These are phyloP conservation scores for Bipolaris victoriae DNA, from an alignment of 2,329 filamentous ascomycete species.

Conservation along the genomic window DNA sequence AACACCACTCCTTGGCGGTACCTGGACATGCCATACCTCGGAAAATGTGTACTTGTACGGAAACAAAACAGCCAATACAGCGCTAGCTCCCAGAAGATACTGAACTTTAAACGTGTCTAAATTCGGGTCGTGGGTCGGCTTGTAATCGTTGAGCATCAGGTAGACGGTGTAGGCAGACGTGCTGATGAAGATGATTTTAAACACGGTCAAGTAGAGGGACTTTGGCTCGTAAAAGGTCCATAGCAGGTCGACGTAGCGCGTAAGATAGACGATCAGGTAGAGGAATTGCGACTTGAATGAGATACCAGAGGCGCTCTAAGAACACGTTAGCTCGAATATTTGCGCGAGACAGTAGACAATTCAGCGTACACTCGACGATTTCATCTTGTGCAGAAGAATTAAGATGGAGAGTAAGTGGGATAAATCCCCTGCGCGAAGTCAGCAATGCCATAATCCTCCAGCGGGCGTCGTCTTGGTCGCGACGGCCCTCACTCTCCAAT, in stretches of 20 bases:
- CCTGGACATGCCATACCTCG: slow-evolving; percentile 56
- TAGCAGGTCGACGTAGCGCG: slow-evolving; percentile 90
- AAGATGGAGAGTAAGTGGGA: slow-evolving; percentile 94
- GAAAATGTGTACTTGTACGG: slow-evolving; percentile 82
- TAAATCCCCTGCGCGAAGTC: slow-evolving; percentile 73
- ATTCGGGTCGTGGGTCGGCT: slow-evolving; percentile 95
- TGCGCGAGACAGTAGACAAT: neutral
- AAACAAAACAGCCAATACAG: slow-evolving; percentile 78
- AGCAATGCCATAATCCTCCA: slow-evolving; percentile 29
- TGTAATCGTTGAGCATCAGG: slow-evolving; percentile 97
- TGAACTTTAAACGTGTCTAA: slow-evolving; percentile 97
- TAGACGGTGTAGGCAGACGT: slow-evolving; percentile 94
- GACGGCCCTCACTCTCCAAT: neutral
- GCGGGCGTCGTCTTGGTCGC: slow-evolving; percentile 4
- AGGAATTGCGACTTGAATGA: slow-evolving; percentile 98
- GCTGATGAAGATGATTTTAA: slow-evolving; percentile 94
- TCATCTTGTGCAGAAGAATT: slow-evolving; percentile 97
- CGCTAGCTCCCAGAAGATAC: slow-evolving; percentile 84
- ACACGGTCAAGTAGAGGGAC: slow-evolving; percentile 83
- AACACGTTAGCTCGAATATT: slow-evolving; percentile 21
- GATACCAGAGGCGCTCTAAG: slow-evolving; percentile 91
- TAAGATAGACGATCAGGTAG: slow-evolving; percentile 92
- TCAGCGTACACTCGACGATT: slow-evolving; percentile 75
- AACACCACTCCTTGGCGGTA: slow-evolving; percentile 7
- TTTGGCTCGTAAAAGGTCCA: slow-evolving; percentile 75